Base-by-base conservation (phyloP, 768 basidiomycete genomes). In the Pisolithus tinctorius region DNA sequence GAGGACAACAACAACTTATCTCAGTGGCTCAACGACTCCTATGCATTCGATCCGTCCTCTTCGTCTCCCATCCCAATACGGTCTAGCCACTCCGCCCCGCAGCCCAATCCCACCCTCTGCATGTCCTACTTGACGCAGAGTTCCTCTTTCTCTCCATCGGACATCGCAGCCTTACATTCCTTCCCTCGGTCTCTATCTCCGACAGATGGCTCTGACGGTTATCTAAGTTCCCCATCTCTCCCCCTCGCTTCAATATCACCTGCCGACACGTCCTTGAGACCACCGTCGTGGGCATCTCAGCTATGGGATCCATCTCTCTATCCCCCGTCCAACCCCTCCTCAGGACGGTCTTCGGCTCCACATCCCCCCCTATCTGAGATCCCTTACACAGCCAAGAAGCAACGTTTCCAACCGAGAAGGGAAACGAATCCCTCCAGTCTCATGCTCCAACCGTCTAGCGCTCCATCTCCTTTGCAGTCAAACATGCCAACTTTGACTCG, bases 361-460 rank as follows among this genome's bases (percentile, higher is more conserved):
- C 80, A 76, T 55, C 77, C 76, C 0, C 79, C 77, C 48, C 69
- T 58, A 61, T 68, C 63, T 3, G 70, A 74, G 42, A 73, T 72
- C 55, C 68, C 66, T 51, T 73, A 70, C 60, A 67, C 72, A 36
- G 70, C 71, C 39, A 72, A 70, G 58, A 64, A 68, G 17, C 75
- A 66, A 30, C 67, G 61, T 41, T 63, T 68, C 51, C 65, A 61
- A 7, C 75, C 60, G 68, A 76, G 58, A 70, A 78, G 60, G 61
- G 62, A 71, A 53, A 42, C 63, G 49, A 65, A 67, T 45, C 64
- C 80, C n/a, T 69, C 81, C 29, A 70, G 72, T 16, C 76, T 79
- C 36, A 68, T 83, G 49, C 86, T 89, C 71, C 80, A 80, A 48
- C 83, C 86, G 10, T 77, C 85, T 9, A 86, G 84, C 55, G 87